Evolutionary conservation across 768 basidiomycete genomes (phyloP), one percentile per base, ranked within the genome.

Genomic region (Naganishia friedmannii): DNA sequence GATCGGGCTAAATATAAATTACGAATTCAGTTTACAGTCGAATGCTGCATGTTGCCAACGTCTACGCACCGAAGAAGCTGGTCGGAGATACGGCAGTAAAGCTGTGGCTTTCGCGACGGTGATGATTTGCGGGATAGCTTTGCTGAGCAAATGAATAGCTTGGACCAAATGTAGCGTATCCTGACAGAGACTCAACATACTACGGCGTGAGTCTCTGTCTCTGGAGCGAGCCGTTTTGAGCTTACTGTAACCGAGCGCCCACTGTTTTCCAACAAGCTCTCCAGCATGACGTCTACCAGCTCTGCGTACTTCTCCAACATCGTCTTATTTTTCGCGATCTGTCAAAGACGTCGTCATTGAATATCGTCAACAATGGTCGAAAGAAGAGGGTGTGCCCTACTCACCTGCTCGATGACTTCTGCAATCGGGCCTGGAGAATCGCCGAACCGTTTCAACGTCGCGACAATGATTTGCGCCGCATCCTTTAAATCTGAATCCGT

Each of bases 51-150:
- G 5, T 5, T 17, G 1, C 13, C 13, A 3, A 46, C 15, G 26
- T 10, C 31, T 15, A 19, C 66, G 28, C 58, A 69, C 68, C 28
- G 56, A 58, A 45, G 56, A 48, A 51, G 68, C 69, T 26, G 57
- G 69, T 70, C 63, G 29, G 58, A 99, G 84, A 78, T 97, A 98
- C 0, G 93, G 93, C 2, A 98, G 83, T 4, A 99, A 84, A 0
- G 90, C 90, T 1, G 88, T 88, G 0, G 93, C 96, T 71, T 91
- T 90, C 0, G 86, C 83, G 4, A 88, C 88, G 29, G 92, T 90
- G n/a, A 99, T 84, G 32, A 95, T 85, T 4, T 87, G 85, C 0
- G 94, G 91, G 79, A 93, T 88, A 0, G 93, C 91, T 2, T 88
- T 86, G 7, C 88, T 86, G 74, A 97, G 88, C 0, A 94, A 81